Evolutionary conservation across 306 rosid genomes (phyloP).

Genomic region (Crataegus laevigata): DNA sequence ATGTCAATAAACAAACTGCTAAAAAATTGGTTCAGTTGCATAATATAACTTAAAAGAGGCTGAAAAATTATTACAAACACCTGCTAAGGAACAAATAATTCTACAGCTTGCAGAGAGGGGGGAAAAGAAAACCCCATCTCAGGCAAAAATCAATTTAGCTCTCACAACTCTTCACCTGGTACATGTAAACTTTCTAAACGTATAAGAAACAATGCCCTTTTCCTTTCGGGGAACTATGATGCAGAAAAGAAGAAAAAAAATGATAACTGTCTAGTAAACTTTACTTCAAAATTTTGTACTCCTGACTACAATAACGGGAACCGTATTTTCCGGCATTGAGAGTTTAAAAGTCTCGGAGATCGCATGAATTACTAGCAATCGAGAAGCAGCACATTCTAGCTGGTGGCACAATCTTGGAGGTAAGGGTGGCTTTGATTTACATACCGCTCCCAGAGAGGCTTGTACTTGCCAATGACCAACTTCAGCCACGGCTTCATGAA

Average conservation of each 20-base stretch:
- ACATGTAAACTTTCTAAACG: conserved; percentile 47
- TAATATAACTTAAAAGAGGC: conserved; percentile 30
- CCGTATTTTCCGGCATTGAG: conserved; percentile 24
- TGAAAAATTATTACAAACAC: conserved; percentile 61
- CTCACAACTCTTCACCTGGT: conserved; percentile 44
- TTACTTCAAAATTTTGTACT: conserved; percentile 72
- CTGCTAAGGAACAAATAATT: conserved; percentile 43
- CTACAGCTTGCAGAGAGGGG: conserved; percentile 47
- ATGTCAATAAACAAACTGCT: neutral
- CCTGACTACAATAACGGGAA: conserved; percentile 51
- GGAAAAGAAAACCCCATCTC: conserved; percentile 39
- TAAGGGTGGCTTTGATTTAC: conserved; percentile 73
- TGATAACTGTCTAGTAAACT: conserved; percentile 36
- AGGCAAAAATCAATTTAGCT: conserved; percentile 46
- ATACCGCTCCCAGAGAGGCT: conserved; percentile 82
- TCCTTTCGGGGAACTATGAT: conserved; percentile 35
- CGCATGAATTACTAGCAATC: conserved; percentile 33
- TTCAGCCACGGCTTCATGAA: conserved; percentile 98
- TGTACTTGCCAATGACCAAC: conserved; percentile 81
- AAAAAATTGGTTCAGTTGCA: conserved; percentile 26
- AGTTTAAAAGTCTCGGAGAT: conserved; percentile 28
- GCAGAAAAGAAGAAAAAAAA: conserved; percentile 29
- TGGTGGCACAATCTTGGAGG: conserved; percentile 70
- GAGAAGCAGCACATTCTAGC: conserved; percentile 63
- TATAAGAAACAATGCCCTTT: conserved; percentile 41